Evolutionary conservation across 73 alveolate species (phyloP).

Genomic region (Effrenium voratum): DNA sequence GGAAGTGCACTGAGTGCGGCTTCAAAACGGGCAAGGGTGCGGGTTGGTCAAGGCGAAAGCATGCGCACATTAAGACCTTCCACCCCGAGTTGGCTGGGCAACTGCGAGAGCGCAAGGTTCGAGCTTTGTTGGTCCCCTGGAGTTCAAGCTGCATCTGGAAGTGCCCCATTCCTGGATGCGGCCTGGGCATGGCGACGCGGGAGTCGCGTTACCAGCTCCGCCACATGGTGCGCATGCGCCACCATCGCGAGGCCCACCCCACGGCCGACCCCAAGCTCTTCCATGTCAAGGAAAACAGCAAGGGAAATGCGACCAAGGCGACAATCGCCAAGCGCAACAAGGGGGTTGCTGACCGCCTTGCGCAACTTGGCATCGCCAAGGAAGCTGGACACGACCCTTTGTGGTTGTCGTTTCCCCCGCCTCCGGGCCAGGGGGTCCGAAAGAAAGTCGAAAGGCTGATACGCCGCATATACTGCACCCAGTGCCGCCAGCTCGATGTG

Average conservation of each 20-base stretch:
- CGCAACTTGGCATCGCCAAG: not conserved
- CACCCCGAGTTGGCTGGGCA: not conserved
- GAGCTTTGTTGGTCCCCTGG: not conserved
- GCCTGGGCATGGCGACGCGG: not conserved
- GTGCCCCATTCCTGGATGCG: not conserved
- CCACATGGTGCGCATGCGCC: not conserved
- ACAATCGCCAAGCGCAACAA: not conserved
- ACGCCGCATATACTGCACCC: not conserved
- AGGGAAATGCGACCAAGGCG: not conserved
- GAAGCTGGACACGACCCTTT: not conserved
- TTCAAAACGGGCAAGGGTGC: not conserved
- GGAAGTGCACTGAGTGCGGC: slow-evolving; percentile 28
- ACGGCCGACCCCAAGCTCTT: not conserved
- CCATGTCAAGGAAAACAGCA: not conserved
- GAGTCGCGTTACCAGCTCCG: not conserved
- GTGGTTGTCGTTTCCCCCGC: not conserved
- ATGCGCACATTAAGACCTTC: not conserved
- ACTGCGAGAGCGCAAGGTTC: not conserved
- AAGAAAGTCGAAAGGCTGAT: not conserved
- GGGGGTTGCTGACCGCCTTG: not conserved
- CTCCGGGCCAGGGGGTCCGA: not conserved
- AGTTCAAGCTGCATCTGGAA: not conserved
- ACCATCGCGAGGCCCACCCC: not conserved
- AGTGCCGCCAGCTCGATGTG: not conserved
- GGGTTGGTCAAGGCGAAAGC: not conserved